These are phyloP conservation scores for Citrus unshiu DNA, from an alignment of 345 rosid genomes.

Conservation along the genomic window DNA sequence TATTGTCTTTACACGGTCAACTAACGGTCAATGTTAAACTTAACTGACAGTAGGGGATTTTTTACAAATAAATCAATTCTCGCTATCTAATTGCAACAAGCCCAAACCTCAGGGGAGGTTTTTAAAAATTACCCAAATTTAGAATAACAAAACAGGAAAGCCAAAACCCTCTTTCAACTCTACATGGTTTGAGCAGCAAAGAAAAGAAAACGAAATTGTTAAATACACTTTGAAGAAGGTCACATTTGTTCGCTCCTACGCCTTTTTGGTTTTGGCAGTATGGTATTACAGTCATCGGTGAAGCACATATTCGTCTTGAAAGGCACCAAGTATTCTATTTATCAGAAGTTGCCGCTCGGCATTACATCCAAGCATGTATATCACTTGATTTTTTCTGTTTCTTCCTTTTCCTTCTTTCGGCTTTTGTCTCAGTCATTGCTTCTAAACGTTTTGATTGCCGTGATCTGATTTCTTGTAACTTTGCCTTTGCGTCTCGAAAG, in stretches of 20 bases:
- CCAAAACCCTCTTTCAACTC: neutral
- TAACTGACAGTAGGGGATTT: no score
- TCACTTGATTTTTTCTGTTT: slow-evolving; percentile 49
- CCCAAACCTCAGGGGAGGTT: no score
- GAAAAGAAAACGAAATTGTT: neutral
- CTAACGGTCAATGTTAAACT: no score
- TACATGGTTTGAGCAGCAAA: slow-evolving; percentile 1
- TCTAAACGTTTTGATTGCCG: slow-evolving; percentile 51
- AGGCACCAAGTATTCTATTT: neutral
- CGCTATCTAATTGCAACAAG: no score
- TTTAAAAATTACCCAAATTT: no score
- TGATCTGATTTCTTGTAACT: slow-evolving; percentile 59
- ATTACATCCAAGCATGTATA: slow-evolving; percentile 33
- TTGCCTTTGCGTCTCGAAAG: slow-evolving; percentile 72
- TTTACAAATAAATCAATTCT: no score
- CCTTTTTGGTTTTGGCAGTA: neutral
- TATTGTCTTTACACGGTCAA: no score
- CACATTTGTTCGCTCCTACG: neutral
- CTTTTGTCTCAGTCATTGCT: slow-evolving; percentile 45
- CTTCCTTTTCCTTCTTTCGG: slow-evolving; percentile 56
- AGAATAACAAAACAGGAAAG: neutral
- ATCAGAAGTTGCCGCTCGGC: neutral
- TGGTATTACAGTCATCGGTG: neutral
- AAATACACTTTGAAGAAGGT: neutral
- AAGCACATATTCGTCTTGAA: neutral